These are phyloP conservation scores for Cardamine chenopodiifolia DNA, from an alignment of 345 rosid species.

Conservation along the genomic window DNA sequence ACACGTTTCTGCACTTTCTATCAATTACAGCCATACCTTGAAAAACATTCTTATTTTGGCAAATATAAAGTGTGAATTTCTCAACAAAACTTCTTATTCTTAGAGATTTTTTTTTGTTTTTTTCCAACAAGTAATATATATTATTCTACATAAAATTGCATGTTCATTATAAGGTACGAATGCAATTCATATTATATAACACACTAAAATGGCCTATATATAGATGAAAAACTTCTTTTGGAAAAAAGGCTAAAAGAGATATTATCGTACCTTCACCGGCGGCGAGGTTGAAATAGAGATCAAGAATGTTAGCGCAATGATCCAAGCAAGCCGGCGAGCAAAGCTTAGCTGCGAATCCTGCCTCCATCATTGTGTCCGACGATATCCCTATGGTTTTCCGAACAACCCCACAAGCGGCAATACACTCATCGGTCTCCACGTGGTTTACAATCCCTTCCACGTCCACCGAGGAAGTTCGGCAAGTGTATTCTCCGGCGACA, in stretches of 20 bases:
- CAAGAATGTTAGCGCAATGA: slow-evolving; percentile 85
- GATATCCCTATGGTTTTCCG: slow-evolving; percentile 86
- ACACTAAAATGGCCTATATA: neutral
- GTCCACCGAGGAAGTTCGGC: slow-evolving; percentile 82
- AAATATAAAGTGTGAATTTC: neutral
- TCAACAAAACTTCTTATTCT: neutral
- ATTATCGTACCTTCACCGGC: slow-evolving; percentile 83
- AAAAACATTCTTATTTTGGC: neutral
- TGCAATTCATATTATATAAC: neutral
- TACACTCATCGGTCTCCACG: slow-evolving; percentile 77
- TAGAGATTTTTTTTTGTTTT: neutral
- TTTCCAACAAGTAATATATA: neutral
- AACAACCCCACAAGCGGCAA: slow-evolving; percentile 78
- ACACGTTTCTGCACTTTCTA: neutral
- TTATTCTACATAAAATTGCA: neutral
- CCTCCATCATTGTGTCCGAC: slow-evolving; percentile 82
- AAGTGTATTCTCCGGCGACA: slow-evolving; percentile 59
- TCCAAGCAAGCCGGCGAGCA: slow-evolving; percentile 75
- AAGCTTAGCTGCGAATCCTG: slow-evolving; percentile 74
- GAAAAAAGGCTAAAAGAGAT: neutral
- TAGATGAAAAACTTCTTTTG: neutral
- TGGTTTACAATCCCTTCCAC: slow-evolving; percentile 75
- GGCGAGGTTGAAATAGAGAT: slow-evolving; percentile 91
- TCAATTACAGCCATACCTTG: neutral
- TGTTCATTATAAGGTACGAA: neutral